Conservation (phyloP, 192 early-diverging fungal species). For the Gaertneriomyces sp. region DNA sequence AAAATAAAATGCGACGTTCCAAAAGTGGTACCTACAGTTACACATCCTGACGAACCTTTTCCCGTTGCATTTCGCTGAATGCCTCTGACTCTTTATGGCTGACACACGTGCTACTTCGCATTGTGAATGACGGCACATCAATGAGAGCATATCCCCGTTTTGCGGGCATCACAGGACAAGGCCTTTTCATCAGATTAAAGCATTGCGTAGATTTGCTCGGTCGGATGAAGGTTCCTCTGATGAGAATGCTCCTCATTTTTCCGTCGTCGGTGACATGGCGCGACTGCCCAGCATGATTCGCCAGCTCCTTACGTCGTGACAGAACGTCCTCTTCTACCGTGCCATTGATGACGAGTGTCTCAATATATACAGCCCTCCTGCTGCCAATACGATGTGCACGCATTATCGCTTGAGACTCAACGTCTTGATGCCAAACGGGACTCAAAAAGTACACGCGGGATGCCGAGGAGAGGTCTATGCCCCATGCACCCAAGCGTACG, state of each 20-base stretch:
- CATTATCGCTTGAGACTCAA: constrained; percentile 79
- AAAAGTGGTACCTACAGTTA: too few relatives aligned
- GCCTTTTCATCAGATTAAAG: too few relatives aligned
- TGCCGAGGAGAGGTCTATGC: constrained; percentile 74
- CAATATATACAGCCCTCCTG: constrained; percentile 54
- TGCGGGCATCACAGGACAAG: too few relatives aligned
- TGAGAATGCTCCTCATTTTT: constrained; percentile 13
- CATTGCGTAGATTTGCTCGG: too few relatives aligned
- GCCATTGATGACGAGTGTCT: constrained; percentile 51
- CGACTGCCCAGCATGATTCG: not conserved
- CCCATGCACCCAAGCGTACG: constrained; percentile 60
- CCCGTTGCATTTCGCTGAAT: too few relatives aligned
- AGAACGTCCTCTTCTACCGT: constrained; percentile 54
- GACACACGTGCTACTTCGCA: too few relatives aligned
- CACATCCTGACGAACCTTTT: too few relatives aligned
- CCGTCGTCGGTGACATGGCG: constrained; percentile 12
- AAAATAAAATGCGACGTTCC: too few relatives aligned
- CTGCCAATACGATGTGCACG: constrained; percentile 81
- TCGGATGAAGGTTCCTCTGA: not conserved
- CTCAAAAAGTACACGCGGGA: constrained; percentile 62
- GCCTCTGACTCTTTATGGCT: too few relatives aligned
- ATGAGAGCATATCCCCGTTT: too few relatives aligned
- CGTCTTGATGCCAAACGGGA: constrained; percentile 66
- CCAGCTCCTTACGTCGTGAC: constrained; percentile 14
- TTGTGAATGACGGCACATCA: too few relatives aligned